Evolutionary conservation across 192 early-diverging fungal species (phyloP), one percentile per base, ranked within the genome.

Genomic region (Neocallimastix lanati): DNA sequence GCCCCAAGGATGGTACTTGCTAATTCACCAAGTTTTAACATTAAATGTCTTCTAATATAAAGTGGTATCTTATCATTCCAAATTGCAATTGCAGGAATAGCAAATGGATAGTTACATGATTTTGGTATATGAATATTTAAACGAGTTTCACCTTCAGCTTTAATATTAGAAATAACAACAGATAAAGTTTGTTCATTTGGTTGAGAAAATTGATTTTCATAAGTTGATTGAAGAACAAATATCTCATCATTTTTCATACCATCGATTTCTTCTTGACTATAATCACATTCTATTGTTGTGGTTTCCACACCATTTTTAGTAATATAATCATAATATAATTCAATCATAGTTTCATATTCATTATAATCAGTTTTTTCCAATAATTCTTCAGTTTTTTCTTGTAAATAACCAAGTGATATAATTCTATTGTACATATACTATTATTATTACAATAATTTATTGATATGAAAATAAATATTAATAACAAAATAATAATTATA

Each of bases 151-250:
- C 84, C 40, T 84, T 87, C 82, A 29, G 78, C 80, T n/a, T 80
- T 76, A 28, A 83, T 83, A 13, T 84, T 81, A 58, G 82, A 81
- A 36, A 88, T 81, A 40, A 78, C 58, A 77, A 82, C 78, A 28
- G 77, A 67, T 29, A 78, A 80, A 0, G 21, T 78, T 78, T 83
- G 4, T 13, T 76, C 58, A 36, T 35, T 29, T 35, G 38, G 80
- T 25, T 79, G 82, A 6, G 78, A 80, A 80, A 90, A 91, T 18
- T 85, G 84, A n/a, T 84, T 82, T 28, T 86, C 91, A 78, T 89
- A 94, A 29, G 93, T 94, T 12, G 92, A 88, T 80, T 90, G 90
- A 27, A 94, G 81, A 0, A 86, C 91, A 28, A 87, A 79, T 33
- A 88, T 81, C 82, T 94, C 93, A 78, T 94, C 91, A 15, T 87